Conservation (phyloP, 306 rosid species). For the Prunus fruticosa region DNA sequence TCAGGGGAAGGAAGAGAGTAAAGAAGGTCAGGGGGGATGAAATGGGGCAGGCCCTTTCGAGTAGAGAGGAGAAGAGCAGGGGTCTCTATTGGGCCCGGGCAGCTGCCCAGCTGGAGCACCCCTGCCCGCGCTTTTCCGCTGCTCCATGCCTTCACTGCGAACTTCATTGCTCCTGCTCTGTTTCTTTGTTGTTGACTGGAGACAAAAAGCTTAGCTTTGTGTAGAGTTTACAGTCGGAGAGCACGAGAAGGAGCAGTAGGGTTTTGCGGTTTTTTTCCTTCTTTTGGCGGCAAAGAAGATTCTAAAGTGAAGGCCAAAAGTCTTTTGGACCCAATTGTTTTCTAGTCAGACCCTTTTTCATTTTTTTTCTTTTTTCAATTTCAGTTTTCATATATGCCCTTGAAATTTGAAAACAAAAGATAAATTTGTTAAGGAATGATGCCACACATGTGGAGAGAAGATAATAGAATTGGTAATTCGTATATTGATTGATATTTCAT, state of each 20-base stretch:
- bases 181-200: neutral
- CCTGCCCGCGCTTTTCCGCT: slow-evolving; percentile 68
- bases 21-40: slow-evolving; percentile 79
- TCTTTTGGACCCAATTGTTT: neutral
- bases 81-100: slow-evolving; percentile 52
- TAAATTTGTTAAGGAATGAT: too few species aligned
- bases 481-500: too few species aligned
- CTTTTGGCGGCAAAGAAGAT: neutral
- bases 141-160: slow-evolving; percentile 64
- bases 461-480: too few species aligned
- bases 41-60: slow-evolving; percentile 79
- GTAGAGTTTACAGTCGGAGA: neutral
- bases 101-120: slow-evolving; percentile 49
- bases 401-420: too few species aligned
- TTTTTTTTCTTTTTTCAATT: too few species aligned
- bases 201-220: neutral
- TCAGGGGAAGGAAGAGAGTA: slow-evolving; percentile 89
- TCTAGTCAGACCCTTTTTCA: too few species aligned
- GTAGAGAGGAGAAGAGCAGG: slow-evolving; percentile 83
- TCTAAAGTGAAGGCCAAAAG: neutral
- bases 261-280: neutral
- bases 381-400: too few species aligned
- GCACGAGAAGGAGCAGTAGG: neutral
- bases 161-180: slow-evolving; percentile 43
- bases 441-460: too few species aligned